Percentiles rank a stretch among this genome's conserved stretches.
Conservation (phyloP, 805 yeast species). For the Saccharomycopsis fibuligera region DNA sequence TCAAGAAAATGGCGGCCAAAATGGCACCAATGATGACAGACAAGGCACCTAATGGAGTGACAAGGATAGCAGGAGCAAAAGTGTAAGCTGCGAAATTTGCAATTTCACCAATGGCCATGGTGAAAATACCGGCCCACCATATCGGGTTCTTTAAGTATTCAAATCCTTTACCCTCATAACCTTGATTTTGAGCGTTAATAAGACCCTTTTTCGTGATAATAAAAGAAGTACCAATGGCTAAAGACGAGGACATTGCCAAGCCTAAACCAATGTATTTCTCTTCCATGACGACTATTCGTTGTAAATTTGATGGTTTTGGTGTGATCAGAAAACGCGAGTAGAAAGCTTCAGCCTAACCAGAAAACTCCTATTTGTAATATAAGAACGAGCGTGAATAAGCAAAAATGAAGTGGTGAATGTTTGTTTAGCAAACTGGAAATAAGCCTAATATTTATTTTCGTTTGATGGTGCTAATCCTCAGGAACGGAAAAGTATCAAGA, state of each 20-base stretch:
- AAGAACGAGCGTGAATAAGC: no score
- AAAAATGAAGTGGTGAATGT: no score
- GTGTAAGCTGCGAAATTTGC: slow-evolving; percentile 94
- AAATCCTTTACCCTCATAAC: slow-evolving; percentile 64
- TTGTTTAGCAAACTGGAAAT: no score
- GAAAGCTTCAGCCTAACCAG: no score
- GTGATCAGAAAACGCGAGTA: no score
- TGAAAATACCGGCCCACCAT: slow-evolving; percentile 90
- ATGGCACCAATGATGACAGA: slow-evolving; percentile 90
- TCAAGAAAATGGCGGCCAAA: slow-evolving; percentile 74
- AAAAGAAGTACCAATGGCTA: slow-evolving; percentile 87
- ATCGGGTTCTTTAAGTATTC: slow-evolving; percentile 77
- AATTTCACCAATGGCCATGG: slow-evolving; percentile 87
- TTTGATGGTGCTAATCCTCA: no score
- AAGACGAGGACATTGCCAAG: slow-evolving; percentile 77
- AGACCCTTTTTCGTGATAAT: slow-evolving; percentile 86
- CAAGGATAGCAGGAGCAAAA: slow-evolving; percentile 89
- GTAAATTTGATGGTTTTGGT: no score
- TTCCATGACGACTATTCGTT: no score
- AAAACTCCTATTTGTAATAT: no score
- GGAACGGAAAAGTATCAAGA: no score
- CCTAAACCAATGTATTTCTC: slow-evolving; percentile 88
- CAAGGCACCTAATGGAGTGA: slow-evolving; percentile 87
- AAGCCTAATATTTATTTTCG: no score
- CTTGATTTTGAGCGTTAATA: slow-evolving; percentile 60